Conservation (phyloP, 306 rosid genomes). For the Prunus davidiana region DNA sequence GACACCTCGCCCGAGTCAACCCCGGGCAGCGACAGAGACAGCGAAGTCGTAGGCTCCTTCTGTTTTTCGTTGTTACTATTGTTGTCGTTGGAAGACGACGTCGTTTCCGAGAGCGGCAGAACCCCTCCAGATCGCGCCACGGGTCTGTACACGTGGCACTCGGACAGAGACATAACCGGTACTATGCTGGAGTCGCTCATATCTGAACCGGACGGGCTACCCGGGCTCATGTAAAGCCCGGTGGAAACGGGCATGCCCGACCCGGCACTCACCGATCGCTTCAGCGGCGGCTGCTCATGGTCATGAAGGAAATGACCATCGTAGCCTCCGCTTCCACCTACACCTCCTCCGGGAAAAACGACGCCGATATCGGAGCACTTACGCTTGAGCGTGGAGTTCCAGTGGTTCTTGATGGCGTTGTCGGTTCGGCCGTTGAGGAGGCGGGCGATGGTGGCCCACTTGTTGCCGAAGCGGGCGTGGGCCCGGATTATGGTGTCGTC, state of each 20-base stretch:
- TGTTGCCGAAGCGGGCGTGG: constrained; percentile 90
- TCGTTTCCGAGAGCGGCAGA: constrained; percentile 58
- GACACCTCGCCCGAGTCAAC: constrained; percentile 52
- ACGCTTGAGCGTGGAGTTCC: constrained; percentile 94
- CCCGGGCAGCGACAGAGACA: constrained; percentile 78
- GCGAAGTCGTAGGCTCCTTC: constrained; percentile 59
- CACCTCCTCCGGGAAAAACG: neutral
- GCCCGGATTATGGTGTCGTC: constrained; percentile 87
- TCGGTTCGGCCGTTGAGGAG: constrained; percentile 87
- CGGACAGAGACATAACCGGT: constrained; percentile 39
- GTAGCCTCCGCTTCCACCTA: neutral
- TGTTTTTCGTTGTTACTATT: neutral
- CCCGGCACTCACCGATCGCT: constrained; percentile 74
- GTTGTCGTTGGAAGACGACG: constrained; percentile 36
- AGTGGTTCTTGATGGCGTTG: constrained; percentile 96
- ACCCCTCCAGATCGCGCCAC: constrained; percentile 63
- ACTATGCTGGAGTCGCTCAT: constrained; percentile 72
- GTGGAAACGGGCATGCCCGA: constrained; percentile 62
- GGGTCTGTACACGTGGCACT: constrained; percentile 60
- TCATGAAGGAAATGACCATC: neutral
- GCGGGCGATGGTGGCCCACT: constrained; percentile 97
- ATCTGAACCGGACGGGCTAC: constrained; percentile 89
- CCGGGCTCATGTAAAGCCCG: constrained; percentile 62
- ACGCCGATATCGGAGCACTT: constrained; percentile 54
- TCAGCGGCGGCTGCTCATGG: constrained; percentile 44